A percentile compares a stretch with the other conserved stretches of the same genome.
Conservation (phyloP, 805 yeast genomes). For the Wickerhamiella spandovensis region DNA sequence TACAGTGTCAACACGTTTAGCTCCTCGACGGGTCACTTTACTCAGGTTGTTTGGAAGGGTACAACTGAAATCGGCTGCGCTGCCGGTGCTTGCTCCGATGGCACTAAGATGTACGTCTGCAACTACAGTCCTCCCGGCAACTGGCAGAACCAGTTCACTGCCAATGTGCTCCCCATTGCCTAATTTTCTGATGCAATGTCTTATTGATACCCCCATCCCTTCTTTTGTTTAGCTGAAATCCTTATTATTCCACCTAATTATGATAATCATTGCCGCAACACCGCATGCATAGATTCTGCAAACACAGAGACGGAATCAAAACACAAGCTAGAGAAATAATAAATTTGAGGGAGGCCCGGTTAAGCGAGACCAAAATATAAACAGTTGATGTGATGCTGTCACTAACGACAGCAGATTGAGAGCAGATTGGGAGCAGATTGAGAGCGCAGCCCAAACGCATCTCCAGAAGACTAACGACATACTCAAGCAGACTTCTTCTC, state of each 20-base stretch:
- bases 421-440: too few relatives aligned
- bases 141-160: conserved; percentile 25
- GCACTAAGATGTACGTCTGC: conserved; percentile 45
- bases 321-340: background rate
- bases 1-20: conserved; percentile 32
- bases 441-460: background rate
- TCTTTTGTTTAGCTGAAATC: too few relatives aligned
- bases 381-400: background rate
- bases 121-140: conserved; percentile 60
- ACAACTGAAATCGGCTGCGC: conserved; percentile 54
- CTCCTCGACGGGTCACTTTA: conserved; percentile 51
- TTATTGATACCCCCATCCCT: background rate
- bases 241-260: too few relatives aligned
- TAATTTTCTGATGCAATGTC: background rate
- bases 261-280: too few relatives aligned
- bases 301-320: too few relatives aligned
- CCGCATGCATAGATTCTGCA: too few relatives aligned
- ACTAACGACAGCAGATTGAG: too few relatives aligned
- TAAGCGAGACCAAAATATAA: background rate
- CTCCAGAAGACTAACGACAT: background rate
- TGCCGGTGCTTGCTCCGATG: conserved; percentile 26
- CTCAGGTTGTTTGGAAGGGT: conserved; percentile 57
- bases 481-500: background rate
- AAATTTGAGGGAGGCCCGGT: background rate
- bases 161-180: conserved; percentile 3